phyloP scores from a whole-genome alignment of 139 green algal species.

The Chlamydomonas sp. region DNA sequence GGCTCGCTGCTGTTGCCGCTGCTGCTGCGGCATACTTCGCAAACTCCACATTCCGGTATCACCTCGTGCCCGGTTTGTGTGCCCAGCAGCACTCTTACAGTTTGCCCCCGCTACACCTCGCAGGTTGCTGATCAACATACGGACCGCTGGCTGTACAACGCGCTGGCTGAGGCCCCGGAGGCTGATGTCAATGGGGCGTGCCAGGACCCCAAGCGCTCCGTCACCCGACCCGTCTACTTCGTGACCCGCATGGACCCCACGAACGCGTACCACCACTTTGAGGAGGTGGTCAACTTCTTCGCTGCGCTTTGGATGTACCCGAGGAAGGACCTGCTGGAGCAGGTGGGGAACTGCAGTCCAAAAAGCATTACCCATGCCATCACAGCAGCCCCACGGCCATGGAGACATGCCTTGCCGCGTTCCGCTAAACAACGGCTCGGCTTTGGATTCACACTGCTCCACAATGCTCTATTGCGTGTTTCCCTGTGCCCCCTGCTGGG shows the following conservation, averaged over 20 bases:
- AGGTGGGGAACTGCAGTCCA: not conserved
- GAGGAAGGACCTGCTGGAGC: conserved; percentile 18
- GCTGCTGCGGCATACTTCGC: not conserved
- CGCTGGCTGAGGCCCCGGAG: not conserved
- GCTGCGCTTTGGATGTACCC: conserved; percentile 1
- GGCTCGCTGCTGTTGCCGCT: too few species aligned
- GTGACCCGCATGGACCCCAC: conserved; percentile 38
- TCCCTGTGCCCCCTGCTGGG: not conserved
- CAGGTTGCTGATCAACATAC: conserved; percentile 14
- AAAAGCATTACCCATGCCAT: not conserved
- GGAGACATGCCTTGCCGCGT: not conserved
- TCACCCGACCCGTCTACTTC: conserved; percentile 26
- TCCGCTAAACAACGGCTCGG: too few species aligned
- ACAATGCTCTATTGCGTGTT: not conserved
- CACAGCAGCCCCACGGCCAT: not conserved
- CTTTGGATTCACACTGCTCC: too few species aligned
- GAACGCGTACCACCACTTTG: conserved; percentile 36
- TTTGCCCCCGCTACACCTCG: not conserved
- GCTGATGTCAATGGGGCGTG: not conserved
- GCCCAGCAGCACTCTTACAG: not conserved
- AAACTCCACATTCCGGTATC: not conserved
- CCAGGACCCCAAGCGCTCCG: conserved; percentile 3
- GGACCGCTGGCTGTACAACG: conserved; percentile 31
- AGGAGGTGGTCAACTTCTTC: conserved; percentile 32
- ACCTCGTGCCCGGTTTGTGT: not conserved